Base-by-base conservation (phyloP, 2,329 filamentous ascomycete genomes). In the Cladophialophora yegresii region DNA sequence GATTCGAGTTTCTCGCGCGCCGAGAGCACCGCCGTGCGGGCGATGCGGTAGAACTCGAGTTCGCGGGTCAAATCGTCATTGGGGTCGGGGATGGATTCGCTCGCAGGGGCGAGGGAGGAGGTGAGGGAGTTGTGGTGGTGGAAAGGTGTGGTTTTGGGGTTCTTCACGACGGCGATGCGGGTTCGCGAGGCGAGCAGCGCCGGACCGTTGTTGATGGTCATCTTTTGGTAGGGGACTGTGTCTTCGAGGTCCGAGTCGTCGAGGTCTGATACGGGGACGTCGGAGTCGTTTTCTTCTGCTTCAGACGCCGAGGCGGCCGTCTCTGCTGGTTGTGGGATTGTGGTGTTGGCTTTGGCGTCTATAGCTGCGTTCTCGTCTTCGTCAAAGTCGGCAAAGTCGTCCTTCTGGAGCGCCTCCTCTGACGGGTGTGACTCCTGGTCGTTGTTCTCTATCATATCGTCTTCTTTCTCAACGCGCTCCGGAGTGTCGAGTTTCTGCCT, bases 201-300 rank as follows among this genome's bases (percentile, higher is more conserved):
- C 70, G 90, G 83, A 60, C 90, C 93, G 82, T 99, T 99, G 85
- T 99, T 97, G 81, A 98, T 98, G 59, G 93, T 97, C 70, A 97
- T 88, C 72, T 92, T 90, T 76, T 95, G 92, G 79, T 96, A 90
- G 16, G 92, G 91, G 67, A 96, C 87, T 47, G 96, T 85, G 74
- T 96, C 93, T 78, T 91, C 91, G 72, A 87, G 89, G 72, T 96
- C 92, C 68, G 91, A 90, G 22, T 90, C 91, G 60, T 90, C 83
- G 49, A 89, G 87, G 72, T 97, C 93, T 33, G 92, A 96, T 69
- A 96, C 85, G 3, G 93, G 89, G 51, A 97, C 92, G 69, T 96
- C 92, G 70, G 95, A 91, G 51, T 93, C 90, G 4, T 92, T 89
- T 0, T 89, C 89, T 0, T 89, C 87, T 1, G 88, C 88, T 0